These are phyloP conservation scores for Leccinum pachyderme DNA, from an alignment of 1,284 basidiomycete species.

Conservation along the genomic window DNA sequence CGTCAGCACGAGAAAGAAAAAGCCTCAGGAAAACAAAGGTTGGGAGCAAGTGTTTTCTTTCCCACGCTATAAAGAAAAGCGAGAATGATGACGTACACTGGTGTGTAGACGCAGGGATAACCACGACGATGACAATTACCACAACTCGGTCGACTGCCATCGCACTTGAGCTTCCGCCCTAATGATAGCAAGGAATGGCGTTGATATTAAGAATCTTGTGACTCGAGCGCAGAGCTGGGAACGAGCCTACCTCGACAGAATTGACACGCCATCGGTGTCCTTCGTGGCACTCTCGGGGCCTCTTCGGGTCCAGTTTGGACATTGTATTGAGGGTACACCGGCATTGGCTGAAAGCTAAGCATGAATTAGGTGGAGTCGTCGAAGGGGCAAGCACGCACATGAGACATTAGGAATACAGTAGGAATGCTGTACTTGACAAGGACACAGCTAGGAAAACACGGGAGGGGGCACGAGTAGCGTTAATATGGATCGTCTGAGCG, in stretches of 20 bases:
- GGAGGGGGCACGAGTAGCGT: constrained; percentile 11
- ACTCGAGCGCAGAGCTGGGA: background rate
- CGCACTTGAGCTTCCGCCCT: constrained; percentile 63
- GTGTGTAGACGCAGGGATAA: constrained; percentile 48
- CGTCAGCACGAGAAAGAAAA: constrained; percentile 10
- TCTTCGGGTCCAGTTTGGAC: constrained; percentile 17
- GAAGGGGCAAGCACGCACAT: constrained; percentile 16
- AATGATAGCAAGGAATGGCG: background rate
- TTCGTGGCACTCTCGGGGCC: constrained; percentile 42
- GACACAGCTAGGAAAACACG: constrained; percentile 3
- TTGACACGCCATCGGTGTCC: constrained; percentile 56
- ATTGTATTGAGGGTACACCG: constrained; percentile 10
- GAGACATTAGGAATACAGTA: constrained; percentile 23
- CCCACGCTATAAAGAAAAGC: constrained; percentile 2
- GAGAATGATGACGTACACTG: constrained; percentile 45
- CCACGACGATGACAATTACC: constrained; percentile 51
- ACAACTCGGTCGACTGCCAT: constrained; percentile 52
- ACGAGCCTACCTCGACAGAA: constrained; percentile 52
- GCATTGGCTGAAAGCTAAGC: constrained; percentile 11
- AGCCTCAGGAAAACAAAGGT: background rate
- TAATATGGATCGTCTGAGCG: constrained; percentile 1
- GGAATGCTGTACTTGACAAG: constrained; percentile 4
- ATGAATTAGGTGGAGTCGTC: background rate
- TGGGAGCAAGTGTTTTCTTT: background rate
- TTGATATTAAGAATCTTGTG: background rate